These are phyloP conservation scores for Salisapilia sapeloensis DNA, from an alignment of 352 stramenopile genomes.

Conservation along the genomic window DNA sequence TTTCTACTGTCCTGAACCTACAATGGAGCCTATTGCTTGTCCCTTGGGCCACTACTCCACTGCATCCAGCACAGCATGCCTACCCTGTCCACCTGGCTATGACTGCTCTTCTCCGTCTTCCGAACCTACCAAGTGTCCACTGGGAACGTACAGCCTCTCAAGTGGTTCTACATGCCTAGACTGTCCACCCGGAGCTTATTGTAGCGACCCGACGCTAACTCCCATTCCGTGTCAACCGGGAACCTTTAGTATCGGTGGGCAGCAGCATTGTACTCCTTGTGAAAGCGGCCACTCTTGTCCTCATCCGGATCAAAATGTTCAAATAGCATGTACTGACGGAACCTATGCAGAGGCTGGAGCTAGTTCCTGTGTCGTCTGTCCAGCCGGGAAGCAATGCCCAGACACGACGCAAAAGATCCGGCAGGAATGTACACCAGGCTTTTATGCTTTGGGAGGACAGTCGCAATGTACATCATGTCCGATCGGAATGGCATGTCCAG, in stretches of 20 bases:
- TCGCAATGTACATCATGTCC: slow-evolving; percentile 23
- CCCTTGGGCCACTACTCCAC: slow-evolving; percentile 20
- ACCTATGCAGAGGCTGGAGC: slow-evolving; percentile 28
- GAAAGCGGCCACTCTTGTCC: slow-evolving; percentile 38
- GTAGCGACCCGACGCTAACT: slow-evolving; percentile 7
- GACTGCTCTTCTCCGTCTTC: slow-evolving; percentile 21
- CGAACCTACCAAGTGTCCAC: slow-evolving; percentile 12
- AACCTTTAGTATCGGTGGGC: slow-evolving; percentile 23
- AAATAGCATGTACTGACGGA: slow-evolving; percentile 24
- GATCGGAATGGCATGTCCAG: slow-evolving; percentile 31
- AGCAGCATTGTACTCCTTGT: slow-evolving; percentile 35
- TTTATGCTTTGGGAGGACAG: slow-evolving; percentile 39
- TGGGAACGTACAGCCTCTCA: slow-evolving; percentile 24
- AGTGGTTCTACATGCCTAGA: slow-evolving; percentile 13
- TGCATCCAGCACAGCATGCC: slow-evolving; percentile 17
- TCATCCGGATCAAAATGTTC: slow-evolving; percentile 15
- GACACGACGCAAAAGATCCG: slow-evolving; percentile 14
- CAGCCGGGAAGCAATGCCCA: slow-evolving; percentile 42
- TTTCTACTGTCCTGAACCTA: slow-evolving; percentile 22
- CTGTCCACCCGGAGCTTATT: slow-evolving; percentile 22
- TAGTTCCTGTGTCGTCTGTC: slow-evolving; percentile 23
- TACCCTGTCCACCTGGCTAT: slow-evolving; percentile 23
- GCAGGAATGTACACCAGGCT: slow-evolving; percentile 20
- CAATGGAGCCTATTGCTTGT: slow-evolving; percentile 15
- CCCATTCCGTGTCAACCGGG: slow-evolving; percentile 25